Conservation (phyloP, 2,329 filamentous ascomycete genomes). For the Fonsecaea multimorphosa region DNA sequence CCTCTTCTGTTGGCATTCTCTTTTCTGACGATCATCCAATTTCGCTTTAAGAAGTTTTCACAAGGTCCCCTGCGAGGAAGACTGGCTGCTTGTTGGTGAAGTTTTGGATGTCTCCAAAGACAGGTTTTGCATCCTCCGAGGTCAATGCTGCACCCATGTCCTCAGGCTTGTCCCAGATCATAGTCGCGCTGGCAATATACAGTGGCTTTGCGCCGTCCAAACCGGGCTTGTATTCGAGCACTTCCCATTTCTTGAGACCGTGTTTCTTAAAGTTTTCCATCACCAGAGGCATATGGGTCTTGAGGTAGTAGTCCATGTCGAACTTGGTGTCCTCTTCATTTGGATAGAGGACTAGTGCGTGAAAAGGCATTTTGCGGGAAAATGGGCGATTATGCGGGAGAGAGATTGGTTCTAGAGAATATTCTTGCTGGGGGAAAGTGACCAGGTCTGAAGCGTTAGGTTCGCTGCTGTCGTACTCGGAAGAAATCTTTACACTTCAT, state of each 20-base stretch:
- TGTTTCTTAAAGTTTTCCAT: constrained; percentile 47
- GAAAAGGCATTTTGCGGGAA: constrained; percentile 23
- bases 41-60: constrained; percentile 15
- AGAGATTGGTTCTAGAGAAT: background rate
- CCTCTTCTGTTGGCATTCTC: background rate
- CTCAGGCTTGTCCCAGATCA: constrained; percentile 34
- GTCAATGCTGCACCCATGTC: constrained; percentile 22
- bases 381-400: background rate
- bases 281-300: constrained; percentile 56
- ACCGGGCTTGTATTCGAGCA: constrained; percentile 30
- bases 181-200: constrained; percentile 18
- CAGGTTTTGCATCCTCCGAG: constrained; percentile 21
- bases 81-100: constrained; percentile 31
- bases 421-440: background rate
- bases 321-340: constrained; percentile 50
- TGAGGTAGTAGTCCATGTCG: constrained; percentile 59
- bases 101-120: constrained; percentile 33
- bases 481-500: background rate
- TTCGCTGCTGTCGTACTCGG: background rate
- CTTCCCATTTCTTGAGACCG: constrained; percentile 47
- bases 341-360: constrained; percentile 48
- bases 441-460: background rate
- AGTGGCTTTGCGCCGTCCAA: constrained; percentile 27
- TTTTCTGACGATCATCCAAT: background rate
- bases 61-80: constrained; percentile 25